Evolutionary conservation across 2,329 filamentous ascomycete species (phyloP).

Genomic region (Paecilomyces sp.): DNA sequence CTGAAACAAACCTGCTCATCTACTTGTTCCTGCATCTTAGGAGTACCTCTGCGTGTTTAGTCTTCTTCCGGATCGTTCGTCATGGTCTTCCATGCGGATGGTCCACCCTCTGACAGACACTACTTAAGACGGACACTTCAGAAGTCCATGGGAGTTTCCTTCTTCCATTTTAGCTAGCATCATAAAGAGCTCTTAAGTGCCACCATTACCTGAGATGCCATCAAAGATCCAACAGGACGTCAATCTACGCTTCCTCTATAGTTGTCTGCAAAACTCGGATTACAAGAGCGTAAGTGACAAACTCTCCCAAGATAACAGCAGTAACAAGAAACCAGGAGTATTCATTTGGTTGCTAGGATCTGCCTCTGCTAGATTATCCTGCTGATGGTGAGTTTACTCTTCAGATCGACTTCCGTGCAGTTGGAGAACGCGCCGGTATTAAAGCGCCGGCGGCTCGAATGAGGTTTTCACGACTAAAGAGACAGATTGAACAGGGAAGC

Average conservation of each 20-base stretch:
- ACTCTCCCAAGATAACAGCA: not conserved
- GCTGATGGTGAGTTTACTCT: not conserved
- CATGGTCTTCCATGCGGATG: not conserved
- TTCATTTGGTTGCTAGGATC: not conserved
- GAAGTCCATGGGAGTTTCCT: not conserved
- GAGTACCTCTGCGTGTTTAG: not conserved
- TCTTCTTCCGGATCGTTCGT: not conserved
- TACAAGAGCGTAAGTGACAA: constrained; percentile 25
- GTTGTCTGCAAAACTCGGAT: constrained; percentile 33
- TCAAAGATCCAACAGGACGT: constrained; percentile 32
- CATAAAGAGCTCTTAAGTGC: not conserved
- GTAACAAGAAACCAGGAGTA: not conserved
- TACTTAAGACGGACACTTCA: not conserved
- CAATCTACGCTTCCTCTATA: constrained; percentile 36
- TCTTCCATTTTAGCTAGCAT: not conserved
- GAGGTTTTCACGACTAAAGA: constrained; percentile 30
- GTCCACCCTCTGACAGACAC: not conserved
- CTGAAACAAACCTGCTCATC: not conserved
- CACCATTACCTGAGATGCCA: constrained; percentile 19
- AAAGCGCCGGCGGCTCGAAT: constrained; percentile 32
- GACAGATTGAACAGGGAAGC: constrained; percentile 13
- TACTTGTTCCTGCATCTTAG: not conserved
- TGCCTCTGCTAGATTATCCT: not conserved
- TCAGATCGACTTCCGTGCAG: constrained; percentile 34
- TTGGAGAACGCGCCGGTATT: constrained; percentile 24